Conservation (phyloP, 2,329 filamentous ascomycete species). For the Exophiala sp. region DNA sequence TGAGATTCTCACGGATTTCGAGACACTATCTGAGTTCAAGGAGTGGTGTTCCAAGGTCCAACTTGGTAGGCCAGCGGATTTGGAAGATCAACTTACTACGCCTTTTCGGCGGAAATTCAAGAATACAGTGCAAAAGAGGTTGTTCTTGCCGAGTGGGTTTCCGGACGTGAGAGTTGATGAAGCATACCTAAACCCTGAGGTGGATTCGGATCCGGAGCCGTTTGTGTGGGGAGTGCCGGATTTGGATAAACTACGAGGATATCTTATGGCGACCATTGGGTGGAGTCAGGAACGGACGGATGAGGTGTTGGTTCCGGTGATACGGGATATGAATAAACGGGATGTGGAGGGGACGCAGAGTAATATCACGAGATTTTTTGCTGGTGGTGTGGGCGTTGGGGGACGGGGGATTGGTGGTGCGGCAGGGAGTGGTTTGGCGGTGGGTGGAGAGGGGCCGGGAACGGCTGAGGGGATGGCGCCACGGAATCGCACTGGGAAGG, state of each 20-base stretch:
- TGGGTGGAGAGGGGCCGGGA: constrained; percentile 13
- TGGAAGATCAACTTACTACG: constrained; percentile 55
- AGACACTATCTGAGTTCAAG: constrained; percentile 66
- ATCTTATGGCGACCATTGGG: constrained; percentile 87
- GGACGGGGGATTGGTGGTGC: constrained; percentile 61
- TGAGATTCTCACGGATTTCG: constrained; percentile 90
- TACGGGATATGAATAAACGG: constrained; percentile 88
- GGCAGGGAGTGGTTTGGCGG: constrained; percentile 6
- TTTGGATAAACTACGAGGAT: constrained; percentile 75
- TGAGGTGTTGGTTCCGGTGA: constrained; percentile 91
- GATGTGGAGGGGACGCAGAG: constrained; percentile 87
- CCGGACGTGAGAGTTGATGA: constrained; percentile 73
- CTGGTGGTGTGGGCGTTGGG: constrained; percentile 67
- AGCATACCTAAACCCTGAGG: constrained; percentile 82
- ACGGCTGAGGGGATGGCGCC: constrained; percentile 44
- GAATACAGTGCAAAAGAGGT: constrained; percentile 69
- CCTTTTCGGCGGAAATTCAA: constrained; percentile 83
- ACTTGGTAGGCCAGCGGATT: constrained; percentile 57
- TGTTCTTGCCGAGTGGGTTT: constrained; percentile 79
- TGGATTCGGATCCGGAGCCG: constrained; percentile 70
- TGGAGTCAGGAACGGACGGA: constrained; percentile 91
- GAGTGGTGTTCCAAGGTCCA: constrained; percentile 87
- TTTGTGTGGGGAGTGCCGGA: constrained; percentile 98
- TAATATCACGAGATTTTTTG: constrained; percentile 93
- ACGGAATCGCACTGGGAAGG: constrained; percentile 58